Evolutionary conservation across 768 basidiomycete species (phyloP), one percentile per base, ranked within the genome.

Genomic region (Omphalotus guepiniiformis): DNA sequence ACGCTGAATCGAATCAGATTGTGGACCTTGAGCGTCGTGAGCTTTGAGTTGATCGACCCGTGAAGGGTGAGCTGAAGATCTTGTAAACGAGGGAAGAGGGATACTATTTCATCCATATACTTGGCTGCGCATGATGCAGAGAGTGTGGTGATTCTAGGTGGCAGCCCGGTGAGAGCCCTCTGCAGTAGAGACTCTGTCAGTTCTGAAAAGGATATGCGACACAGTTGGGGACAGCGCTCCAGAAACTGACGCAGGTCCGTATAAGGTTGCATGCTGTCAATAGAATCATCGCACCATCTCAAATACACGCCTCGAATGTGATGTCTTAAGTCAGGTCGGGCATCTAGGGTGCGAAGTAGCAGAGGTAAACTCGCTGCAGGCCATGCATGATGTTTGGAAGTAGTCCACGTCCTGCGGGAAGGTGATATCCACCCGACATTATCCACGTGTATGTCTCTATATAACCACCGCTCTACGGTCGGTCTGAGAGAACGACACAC

Each of bases 371-470:
- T 62, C 21, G 53, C 63, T 23, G 62, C 61, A 13, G 59, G 62
- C 52, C 54, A 61, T 22, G 51, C 54, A 2, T 62, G 51, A 35
- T 65, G 63, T 42, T 65, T 65, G 18, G 60, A 53, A 3, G 60
- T 62, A n/a, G 9, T 32, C 30, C 30, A 32, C 9, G 30, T 32
- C n/a, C 30, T 32, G 9, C 30, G 30, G 30, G 30, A 32, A 32
- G 9, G 30, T 9, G 9, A n/a, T 30, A 62, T 63, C 63, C 62
- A 65, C 5, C 61, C 62, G 2, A 60, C 61, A 21, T 60, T 59
- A 42, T 65, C 63, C 3, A 65, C 50, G 30, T 58, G 59, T 15
- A 63, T 50, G 35, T 65, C 58, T 13, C 59, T 58, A 37, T 65
- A 65, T 15, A 65, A 48, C 3, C 61, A 36, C 12, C 63, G 61